Evolutionary conservation across 108 stramenopile species (phyloP), one percentile per base, ranked within the genome.

Genomic region (Cyclotella cryptica): DNA sequence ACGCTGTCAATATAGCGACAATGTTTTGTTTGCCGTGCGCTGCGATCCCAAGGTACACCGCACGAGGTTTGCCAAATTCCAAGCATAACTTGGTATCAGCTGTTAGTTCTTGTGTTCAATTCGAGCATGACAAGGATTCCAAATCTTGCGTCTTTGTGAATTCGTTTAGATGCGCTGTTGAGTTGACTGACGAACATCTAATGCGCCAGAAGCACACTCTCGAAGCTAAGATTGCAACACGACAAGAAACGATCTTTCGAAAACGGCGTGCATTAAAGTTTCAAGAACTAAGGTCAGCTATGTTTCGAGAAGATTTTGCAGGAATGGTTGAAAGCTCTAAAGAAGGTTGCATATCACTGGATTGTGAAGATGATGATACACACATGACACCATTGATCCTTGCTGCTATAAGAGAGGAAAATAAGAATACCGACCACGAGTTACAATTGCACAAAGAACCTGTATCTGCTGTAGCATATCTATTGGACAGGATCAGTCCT

Each of bases 351-450:
- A 64, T 79, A 41, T 54, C 69, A 14, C 47, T 79, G 26, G 72
- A 82, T 41, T 61, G 51, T 28, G 75, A 81, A 69, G 70, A 81
- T 44, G 29, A 22, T 2, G 46, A 35, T 22, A 68, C 52, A 11
- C 63, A 57, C 17, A 73, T 78, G 62, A 85, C 85, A 35, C 77
- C 85, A 28, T 24, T 85, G 39, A 71, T 85, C 1, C 39, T 70
- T 41, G 85, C 85, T 2, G 80, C 77, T 13, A 47, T 46, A 28
- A 77, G 72, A 63, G 77, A 73, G 21, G 43, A 27, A 8, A 49
- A 66, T 21, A 28, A 57, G 7, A 19, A 12, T 17, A 52, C 41
- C 39, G 51, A 15, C 5, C 79, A 75, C 15, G 53, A 52, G 13
- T 65, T 61, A 65, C 72, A 64, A 64, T 2, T 73, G 18, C 62